Conservation (phyloP, 495 filamentous ascomycete species). For the Oidiodendron maius region DNA sequence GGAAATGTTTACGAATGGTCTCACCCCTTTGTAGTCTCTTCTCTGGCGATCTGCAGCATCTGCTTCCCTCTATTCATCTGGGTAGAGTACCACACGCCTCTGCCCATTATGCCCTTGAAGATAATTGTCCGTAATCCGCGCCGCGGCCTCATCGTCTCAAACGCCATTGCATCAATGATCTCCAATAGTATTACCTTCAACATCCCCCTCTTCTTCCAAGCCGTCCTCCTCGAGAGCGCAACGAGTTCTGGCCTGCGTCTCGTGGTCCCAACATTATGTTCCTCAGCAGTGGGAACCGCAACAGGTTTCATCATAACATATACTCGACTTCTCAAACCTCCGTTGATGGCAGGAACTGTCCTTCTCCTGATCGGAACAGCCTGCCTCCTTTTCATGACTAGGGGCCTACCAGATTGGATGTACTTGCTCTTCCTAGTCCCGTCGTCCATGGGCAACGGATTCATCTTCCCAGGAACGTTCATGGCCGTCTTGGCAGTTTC, state of each 20-base stretch:
- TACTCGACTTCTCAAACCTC: slow-evolving; percentile 56
- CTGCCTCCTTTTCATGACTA: slow-evolving; percentile 38
- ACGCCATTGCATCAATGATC: slow-evolving; percentile 58
- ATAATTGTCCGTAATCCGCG: slow-evolving; percentile 55
- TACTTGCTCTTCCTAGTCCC: slow-evolving; percentile 61
- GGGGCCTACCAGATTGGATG: slow-evolving; percentile 47
- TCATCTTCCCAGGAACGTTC: slow-evolving; percentile 58
- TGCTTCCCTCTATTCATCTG: slow-evolving; percentile 53
- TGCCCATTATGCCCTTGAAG: slow-evolving; percentile 67
- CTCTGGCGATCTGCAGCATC: slow-evolving; percentile 50
- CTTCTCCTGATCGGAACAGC: slow-evolving; percentile 50
- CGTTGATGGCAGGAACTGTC: slow-evolving; percentile 50
- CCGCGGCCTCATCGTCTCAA: slow-evolving; percentile 62
- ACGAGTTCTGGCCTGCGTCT: slow-evolving; percentile 68
- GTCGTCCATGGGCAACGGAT: slow-evolving; percentile 56
- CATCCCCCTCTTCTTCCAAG: slow-evolving; percentile 75
- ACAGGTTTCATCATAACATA: slow-evolving; percentile 68
- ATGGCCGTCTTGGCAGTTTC: slow-evolving; percentile 63
- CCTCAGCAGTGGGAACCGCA: slow-evolving; percentile 52
- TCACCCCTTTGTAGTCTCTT: slow-evolving; percentile 61
- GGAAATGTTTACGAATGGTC: slow-evolving; percentile 73
- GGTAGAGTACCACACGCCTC: slow-evolving; percentile 52
- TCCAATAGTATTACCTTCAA: slow-evolving; percentile 72
- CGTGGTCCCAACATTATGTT: slow-evolving; percentile 50
- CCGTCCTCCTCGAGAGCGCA: slow-evolving; percentile 64